Evolutionary conservation across 441 rosid species (phyloP).

Genomic region (Brassica hybrid): DNA sequence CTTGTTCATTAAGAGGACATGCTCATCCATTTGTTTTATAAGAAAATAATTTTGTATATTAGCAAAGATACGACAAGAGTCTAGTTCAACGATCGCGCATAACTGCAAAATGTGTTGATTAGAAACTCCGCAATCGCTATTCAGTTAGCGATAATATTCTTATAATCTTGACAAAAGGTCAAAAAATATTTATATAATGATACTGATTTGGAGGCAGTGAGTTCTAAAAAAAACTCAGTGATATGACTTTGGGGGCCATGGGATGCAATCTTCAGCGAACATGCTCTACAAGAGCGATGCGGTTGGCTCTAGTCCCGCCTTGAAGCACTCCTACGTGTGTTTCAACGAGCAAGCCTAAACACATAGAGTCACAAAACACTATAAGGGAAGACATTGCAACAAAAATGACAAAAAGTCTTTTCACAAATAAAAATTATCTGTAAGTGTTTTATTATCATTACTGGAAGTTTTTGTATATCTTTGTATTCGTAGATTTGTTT

Average conservation of each 20-base stretch:
- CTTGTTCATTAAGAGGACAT: slow-evolving; percentile 23
- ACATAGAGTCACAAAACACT: background rate
- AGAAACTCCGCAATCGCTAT: slow-evolving; percentile 9
- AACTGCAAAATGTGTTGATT: slow-evolving; percentile 11
- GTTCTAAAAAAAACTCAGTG: background rate
- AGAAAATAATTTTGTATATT: slow-evolving; percentile 7
- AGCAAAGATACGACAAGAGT: slow-evolving; percentile 43
- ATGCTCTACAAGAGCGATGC: background rate
- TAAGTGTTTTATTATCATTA: background rate
- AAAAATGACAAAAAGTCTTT: background rate
- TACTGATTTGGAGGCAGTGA: background rate
- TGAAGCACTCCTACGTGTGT: background rate
- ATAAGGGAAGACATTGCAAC: background rate
- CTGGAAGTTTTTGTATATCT: background rate
- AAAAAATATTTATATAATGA: background rate
- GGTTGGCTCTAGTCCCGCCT: slow-evolving; percentile 1
- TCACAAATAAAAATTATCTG: background rate
- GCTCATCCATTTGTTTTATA: slow-evolving; percentile 16
- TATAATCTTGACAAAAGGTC: background rate
- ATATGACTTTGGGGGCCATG: background rate
- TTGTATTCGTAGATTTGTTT: background rate
- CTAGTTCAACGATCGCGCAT: slow-evolving; percentile 36
- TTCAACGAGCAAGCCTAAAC: background rate
- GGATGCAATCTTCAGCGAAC: background rate
- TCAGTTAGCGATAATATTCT: slow-evolving; percentile 13